phyloP scores from a whole-genome alignment of 2,329 filamentous ascomycete genomes.

The Fusarium sp. region DNA sequence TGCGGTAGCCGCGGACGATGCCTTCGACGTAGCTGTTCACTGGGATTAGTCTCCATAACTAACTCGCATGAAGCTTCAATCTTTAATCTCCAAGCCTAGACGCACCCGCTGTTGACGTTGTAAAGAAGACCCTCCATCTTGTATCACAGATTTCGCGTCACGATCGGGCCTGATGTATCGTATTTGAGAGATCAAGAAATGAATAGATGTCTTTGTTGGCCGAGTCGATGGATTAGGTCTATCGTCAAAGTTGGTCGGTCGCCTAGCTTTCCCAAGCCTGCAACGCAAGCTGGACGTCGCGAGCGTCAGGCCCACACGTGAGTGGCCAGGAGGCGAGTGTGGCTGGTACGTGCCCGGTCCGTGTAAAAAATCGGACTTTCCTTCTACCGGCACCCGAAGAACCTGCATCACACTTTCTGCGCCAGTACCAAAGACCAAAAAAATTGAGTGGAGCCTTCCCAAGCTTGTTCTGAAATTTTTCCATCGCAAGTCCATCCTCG shows the following conservation, averaged over 20 bases:
- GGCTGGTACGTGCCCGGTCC: constrained; percentile 23
- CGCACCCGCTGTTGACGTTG: constrained; percentile 92
- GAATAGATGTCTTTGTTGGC: constrained; percentile 24
- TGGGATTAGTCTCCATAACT: constrained; percentile 48
- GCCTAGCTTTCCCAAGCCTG: constrained; percentile 45
- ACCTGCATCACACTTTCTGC: constrained; percentile 47
- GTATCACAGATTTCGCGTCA: constrained; percentile 18
- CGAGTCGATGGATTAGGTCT: constrained; percentile 33
- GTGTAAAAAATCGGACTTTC: constrained; percentile 39
- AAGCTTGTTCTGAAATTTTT: constrained; percentile 59
- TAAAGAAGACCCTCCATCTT: constrained; percentile 93
- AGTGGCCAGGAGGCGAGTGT: constrained; percentile 40
- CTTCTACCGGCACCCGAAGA: constrained; percentile 44
- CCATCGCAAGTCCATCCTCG: constrained; percentile 51
- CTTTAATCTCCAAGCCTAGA: constrained; percentile 23
- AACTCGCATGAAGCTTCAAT: constrained; percentile 23
- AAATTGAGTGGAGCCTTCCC: constrained; percentile 55
- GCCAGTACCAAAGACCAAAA: constrained; percentile 48
- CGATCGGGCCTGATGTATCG: constrained; percentile 9
- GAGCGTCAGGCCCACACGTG: constrained; percentile 44
- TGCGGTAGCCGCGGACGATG: constrained; percentile 96
- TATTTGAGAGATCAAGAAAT: constrained; percentile 8
- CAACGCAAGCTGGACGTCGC: constrained; percentile 42
- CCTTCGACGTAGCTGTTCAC: constrained; percentile 88
- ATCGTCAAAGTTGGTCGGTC: constrained; percentile 44